Percentiles rank a stretch among this genome's conserved stretches.
These are phyloP conservation scores for Boletellus deceptivus DNA, from an alignment of 1,284 basidiomycete species.

Conservation along the genomic window DNA sequence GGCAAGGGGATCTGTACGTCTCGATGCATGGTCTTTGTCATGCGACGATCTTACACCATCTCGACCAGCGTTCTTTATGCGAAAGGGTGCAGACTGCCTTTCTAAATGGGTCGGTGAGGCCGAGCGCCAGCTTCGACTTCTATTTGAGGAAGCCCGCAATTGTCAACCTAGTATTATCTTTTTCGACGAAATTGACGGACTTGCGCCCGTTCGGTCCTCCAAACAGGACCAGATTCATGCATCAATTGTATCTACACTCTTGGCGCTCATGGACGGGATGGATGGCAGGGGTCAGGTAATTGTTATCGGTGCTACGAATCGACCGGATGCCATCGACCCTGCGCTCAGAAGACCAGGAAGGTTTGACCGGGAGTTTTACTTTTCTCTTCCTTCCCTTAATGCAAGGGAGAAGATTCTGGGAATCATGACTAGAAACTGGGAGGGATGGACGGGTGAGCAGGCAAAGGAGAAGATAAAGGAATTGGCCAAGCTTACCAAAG, in stretches of 20 bases:
- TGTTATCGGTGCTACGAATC: constrained; percentile 98
- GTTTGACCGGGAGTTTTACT: constrained; percentile 99
- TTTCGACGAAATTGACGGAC: constrained; percentile 98
- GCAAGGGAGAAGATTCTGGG: constrained; percentile 87
- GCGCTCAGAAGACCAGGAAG: constrained; percentile 92
- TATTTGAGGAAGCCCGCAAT: constrained; percentile 95
- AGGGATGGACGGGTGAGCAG: constrained; percentile 71
- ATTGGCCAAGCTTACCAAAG: constrained; percentile 90
- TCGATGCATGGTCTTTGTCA: not conserved
- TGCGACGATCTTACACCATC: not conserved
- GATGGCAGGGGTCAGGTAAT: constrained; percentile 96
- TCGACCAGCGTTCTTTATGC: constrained; percentile 93
- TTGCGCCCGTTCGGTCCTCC: constrained; percentile 95
- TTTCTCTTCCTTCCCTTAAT: constrained; percentile 83
- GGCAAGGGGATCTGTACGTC: constrained; percentile 86
- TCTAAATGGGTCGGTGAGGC: constrained; percentile 99
- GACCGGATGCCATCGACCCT: constrained; percentile 96
- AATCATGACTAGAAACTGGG: constrained; percentile 93
- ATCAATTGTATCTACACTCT: constrained; percentile 92
- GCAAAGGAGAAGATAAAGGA: constrained; percentile 61
- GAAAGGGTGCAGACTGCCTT: constrained; percentile 97
- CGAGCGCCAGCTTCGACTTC: constrained; percentile 89
- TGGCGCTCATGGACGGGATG: constrained; percentile 99
- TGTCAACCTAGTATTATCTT: constrained; percentile 96
- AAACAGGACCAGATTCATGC: constrained; percentile 99